These are phyloP conservation scores for Naegleria fowleri DNA, from an alignment of 208 protist genomes.

Conservation along the genomic window DNA sequence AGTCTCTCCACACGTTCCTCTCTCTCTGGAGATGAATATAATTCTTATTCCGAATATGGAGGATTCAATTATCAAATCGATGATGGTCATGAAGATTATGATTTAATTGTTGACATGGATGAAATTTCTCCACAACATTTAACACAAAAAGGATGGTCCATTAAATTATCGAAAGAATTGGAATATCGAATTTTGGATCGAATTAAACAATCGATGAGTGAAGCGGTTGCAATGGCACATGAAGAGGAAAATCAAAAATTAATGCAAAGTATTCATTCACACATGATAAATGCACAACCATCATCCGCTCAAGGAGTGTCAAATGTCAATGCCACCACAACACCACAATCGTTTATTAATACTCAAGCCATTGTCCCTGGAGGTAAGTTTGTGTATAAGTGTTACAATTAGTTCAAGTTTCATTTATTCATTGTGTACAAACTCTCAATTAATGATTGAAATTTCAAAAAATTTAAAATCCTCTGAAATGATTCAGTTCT, in stretches of 20 bases:
- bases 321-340: not conserved
- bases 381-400: no score
- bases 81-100: slow-evolving; percentile 7
- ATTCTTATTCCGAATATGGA: not conserved
- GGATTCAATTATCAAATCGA: not conserved
- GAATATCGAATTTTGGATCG: not conserved
- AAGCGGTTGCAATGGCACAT: not conserved
- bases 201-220: not conserved
- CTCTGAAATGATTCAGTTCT: no score
- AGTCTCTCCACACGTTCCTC: no score
- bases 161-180: not conserved
- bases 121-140: not conserved
- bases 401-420: no score
- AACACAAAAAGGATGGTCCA: not conserved
- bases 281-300: not conserved
- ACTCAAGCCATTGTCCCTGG: not conserved
- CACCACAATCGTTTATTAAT: not conserved
- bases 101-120: not conserved
- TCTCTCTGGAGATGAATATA: no score
- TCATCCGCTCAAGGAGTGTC: no score
- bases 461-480: no score
- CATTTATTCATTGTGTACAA: no score
- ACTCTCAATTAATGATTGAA: no score
- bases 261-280: not conserved
- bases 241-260: not conserved